Base-by-base conservation (phyloP, 23 red algal species). In the Gracilaria vermiculophylla region DNA sequence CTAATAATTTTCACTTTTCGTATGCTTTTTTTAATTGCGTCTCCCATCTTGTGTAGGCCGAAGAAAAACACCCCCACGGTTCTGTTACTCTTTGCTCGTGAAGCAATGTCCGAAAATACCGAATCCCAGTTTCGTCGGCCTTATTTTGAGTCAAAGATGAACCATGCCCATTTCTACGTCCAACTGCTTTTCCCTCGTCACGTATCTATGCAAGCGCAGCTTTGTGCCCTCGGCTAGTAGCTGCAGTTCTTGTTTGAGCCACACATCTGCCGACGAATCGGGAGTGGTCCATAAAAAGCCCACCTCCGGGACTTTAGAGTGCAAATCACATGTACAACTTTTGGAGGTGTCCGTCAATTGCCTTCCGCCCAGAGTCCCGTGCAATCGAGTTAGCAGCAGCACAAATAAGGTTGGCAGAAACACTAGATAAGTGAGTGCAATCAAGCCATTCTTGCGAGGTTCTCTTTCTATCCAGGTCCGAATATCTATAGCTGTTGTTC, bases 221-320 rank as follows among this genome's bases (percentile, higher is more conserved):
- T 77, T 45, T 9, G 57, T 67, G 24, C 90, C 90, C 32, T 44
- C 41, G 1, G 84, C 84, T 20, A 91, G 39, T 17, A 44, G 61
- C 73, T 52, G 28, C 29, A 93, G 57, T 40, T 93, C 90, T 6
- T 69, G 57, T 31, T 69, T 13, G 0, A 93, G 36, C 90, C 90
- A 93, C 20, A 73, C 34, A 60, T 93, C 90, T 41, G 45, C 65
- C 69, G 16, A 19, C 35, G 24, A 60, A 52, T 11, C n/a, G n/a
- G 79, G 80, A 10, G 70, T 71, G 1, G 90, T 93, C 90, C 90
- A 93, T 28, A 93, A 53, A 52, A 93, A 93, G 71, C 86, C 90
- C 9, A 93, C 62, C 4, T 76, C 70, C 10, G 69, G 84, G 2
- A 56, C 69, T 32, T 62, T 80, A 6, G 43, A 17, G 67, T 73